Evolutionary conservation across 768 basidiomycete species (phyloP).

Genomic region (Termitomyces sp.): DNA sequence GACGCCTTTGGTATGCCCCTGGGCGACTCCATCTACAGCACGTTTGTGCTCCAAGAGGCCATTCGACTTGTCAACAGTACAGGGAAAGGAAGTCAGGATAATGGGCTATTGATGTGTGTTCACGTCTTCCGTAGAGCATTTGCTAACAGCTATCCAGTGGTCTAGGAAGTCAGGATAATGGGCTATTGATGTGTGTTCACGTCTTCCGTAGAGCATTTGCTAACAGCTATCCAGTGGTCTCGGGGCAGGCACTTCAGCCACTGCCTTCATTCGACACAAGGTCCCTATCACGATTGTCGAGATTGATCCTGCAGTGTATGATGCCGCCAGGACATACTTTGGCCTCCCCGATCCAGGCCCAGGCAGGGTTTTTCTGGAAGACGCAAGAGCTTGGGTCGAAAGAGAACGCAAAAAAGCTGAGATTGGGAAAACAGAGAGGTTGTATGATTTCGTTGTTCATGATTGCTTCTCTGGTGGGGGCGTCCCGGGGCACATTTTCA

Average conservation of each 20-base stretch:
- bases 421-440: conserved; percentile 24
- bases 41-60: conserved; percentile 88
- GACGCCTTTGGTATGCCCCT: conserved; percentile 53
- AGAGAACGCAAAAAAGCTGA: conserved; percentile 28
- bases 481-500: conserved; percentile 85
- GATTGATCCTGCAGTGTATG: conserved; percentile 88
- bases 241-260: conserved; percentile 79
- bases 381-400: conserved; percentile 72
- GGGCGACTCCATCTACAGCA: conserved; percentile 78
- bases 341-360: conserved; percentile 65
- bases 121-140: neutral
- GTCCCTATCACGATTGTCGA: conserved; percentile 84
- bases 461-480: conserved; percentile 94
- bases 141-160: conserved; percentile 50
- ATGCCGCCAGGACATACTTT: conserved; percentile 77
- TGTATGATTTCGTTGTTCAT: conserved; percentile 77
- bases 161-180: conserved; percentile 51
- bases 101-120: conserved; percentile 70
- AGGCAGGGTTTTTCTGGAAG: conserved; percentile 64
- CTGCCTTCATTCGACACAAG: conserved; percentile 65
- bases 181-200: conserved; percentile 65
- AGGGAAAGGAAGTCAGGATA: conserved; percentile 32
- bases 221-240: conserved; percentile 60
- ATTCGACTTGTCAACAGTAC: conserved; percentile 63
- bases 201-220: neutral